A percentile compares a stretch with the other conserved stretches of the same genome.
phyloP scores from a whole-genome alignment of 345 rosid species.

The Psidium guajava region DNA sequence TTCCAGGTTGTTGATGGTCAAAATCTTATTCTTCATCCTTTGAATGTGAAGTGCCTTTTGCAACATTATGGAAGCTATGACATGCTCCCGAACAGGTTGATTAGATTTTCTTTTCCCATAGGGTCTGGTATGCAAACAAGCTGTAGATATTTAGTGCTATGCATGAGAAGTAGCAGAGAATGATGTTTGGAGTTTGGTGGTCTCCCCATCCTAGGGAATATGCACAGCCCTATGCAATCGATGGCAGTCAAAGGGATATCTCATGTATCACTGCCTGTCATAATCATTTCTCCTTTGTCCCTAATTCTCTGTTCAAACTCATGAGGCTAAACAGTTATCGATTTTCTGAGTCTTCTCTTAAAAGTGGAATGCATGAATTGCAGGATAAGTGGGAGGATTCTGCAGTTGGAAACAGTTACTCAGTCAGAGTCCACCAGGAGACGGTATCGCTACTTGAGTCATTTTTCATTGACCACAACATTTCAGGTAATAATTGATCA shows the following conservation, averaged over 20 bases:
- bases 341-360: neutral
- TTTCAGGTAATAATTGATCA: constrained; percentile 42
- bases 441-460: constrained; percentile 85
- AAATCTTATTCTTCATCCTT: constrained; percentile 72
- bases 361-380: neutral
- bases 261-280: neutral
- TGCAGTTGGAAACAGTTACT: constrained; percentile 77
- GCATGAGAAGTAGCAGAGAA: neutral
- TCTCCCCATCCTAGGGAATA: neutral
- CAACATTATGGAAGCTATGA: constrained; percentile 82
- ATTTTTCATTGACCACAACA: constrained; percentile 79
- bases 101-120: neutral
- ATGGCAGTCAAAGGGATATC: neutral
- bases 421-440: constrained; percentile 79
- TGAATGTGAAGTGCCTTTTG: constrained; percentile 81
- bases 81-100: constrained; percentile 57
- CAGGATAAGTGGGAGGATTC: constrained; percentile 75
- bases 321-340: neutral
- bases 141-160: neutral
- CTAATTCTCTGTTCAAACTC: neutral
- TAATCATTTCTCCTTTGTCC: neutral
- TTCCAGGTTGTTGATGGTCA: constrained; percentile 91
- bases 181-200: neutral
- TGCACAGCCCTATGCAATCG: neutral
- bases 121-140: neutral